phyloP scores from a whole-genome alignment of 257 asterid species.

The Nicotiana tomentosiformis region DNA sequence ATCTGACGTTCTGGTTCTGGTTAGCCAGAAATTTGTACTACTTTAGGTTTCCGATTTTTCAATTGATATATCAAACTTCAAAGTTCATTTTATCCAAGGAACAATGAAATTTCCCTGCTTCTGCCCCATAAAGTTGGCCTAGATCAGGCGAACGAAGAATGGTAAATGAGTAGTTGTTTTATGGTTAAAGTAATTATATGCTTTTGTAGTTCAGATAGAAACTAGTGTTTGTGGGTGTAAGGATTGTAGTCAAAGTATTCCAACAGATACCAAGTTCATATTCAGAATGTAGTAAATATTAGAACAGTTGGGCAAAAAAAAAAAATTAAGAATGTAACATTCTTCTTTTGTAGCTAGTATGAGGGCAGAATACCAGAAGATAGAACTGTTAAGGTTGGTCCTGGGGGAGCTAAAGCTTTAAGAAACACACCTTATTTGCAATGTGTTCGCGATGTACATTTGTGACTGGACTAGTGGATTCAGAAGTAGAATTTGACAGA shows the following conservation, averaged over 20 bases:
- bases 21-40: not conserved
- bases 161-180: not conserved
- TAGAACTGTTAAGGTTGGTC: not conserved
- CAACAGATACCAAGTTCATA: not conserved
- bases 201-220: not conserved
- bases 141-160: not conserved
- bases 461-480: not conserved
- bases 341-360: not conserved
- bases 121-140: not conserved
- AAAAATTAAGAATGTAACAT: not conserved
- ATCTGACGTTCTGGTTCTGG: not conserved
- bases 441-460: not conserved
- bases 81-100: not conserved
- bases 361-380: not conserved
- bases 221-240: not conserved
- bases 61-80: not conserved
- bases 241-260: not conserved
- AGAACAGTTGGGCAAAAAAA: not conserved
- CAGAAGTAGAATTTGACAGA: constrained; percentile 2
- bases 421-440: not conserved
- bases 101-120: not conserved
- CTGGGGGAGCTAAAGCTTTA: not conserved
- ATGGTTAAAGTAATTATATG: not conserved
- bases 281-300: not conserved
- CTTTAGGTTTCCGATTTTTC: not conserved